phyloP scores from a whole-genome alignment of 768 basidiomycete species.

The Kwoniella sp. region DNA sequence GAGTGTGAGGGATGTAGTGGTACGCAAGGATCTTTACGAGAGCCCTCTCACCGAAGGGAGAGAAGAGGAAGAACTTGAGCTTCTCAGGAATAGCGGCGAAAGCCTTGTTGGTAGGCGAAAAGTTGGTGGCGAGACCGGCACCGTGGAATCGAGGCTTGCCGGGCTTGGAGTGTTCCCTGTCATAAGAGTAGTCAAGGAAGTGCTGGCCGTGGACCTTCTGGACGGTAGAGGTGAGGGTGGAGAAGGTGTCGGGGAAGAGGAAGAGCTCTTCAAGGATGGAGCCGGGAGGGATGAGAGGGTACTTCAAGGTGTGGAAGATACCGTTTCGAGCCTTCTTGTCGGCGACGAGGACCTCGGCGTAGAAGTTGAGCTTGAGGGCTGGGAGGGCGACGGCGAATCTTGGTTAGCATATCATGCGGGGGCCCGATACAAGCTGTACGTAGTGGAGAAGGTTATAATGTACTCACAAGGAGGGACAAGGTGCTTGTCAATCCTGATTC shows the following conservation, averaged over 20 bases:
- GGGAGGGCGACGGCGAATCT: too few species aligned
- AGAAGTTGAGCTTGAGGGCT: conserved; percentile 61
- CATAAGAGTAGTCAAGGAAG: conserved; percentile 54
- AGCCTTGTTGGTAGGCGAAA: conserved; percentile 55
- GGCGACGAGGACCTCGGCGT: conserved; percentile 56
- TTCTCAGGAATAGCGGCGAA: conserved; percentile 60
- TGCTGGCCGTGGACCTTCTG: conserved; percentile 62
- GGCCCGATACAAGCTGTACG: too few species aligned
- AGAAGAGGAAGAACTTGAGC: conserved; percentile 64
- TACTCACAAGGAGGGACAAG: conserved; percentile 52
- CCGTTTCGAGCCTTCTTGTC: conserved; percentile 63
- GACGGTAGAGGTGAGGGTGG: conserved; percentile 63
- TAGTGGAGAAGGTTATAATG: too few species aligned
- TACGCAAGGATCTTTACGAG: conserved; percentile 64
- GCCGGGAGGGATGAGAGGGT: conserved; percentile 60
- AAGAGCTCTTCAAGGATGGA: conserved; percentile 54
- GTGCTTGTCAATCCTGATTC: conserved; percentile 51
- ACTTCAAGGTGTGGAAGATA: conserved; percentile 62
- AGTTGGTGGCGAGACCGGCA: conserved; percentile 50
- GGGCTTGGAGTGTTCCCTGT: conserved; percentile 38
- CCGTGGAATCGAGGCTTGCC: conserved; percentile 51
- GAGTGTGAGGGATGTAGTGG: conserved; percentile 64
- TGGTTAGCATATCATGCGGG: too few species aligned
- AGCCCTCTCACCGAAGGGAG: conserved; percentile 62
- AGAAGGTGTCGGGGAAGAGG: conserved; percentile 55